These are phyloP conservation scores for Capsicum rhomboideum DNA, from an alignment of 257 asterid genomes.

Conservation along the genomic window DNA sequence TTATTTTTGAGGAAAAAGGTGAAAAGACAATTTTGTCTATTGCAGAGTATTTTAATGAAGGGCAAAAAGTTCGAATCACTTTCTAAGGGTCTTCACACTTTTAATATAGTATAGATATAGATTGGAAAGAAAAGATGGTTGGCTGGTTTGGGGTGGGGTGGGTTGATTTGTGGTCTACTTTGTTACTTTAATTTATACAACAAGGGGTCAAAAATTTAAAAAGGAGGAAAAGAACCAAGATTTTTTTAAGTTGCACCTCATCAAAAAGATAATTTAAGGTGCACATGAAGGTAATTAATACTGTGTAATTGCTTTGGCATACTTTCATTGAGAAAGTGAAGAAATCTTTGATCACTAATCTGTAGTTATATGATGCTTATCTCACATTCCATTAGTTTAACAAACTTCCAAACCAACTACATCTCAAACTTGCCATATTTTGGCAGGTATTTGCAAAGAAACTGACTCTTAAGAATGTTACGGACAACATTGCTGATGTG, in stretches of 20 bases:
- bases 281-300: background rate
- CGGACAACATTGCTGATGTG: slow-evolving; percentile 80
- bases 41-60: no score
- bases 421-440: background rate
- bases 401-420: background rate
- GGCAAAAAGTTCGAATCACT: no score
- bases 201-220: background rate
- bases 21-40: no score
- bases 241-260: background rate
- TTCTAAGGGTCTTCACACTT: no score
- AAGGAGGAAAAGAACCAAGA: background rate
- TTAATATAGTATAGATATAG: no score
- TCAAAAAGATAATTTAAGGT: background rate
- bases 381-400: background rate
- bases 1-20: no score
- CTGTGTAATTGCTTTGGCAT: background rate
- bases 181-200: background rate
- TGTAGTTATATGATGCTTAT: background rate
- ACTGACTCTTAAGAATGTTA: slow-evolving; percentile 73
- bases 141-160: background rate
- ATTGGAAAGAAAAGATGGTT: background rate
- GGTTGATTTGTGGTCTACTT: background rate
- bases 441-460: slow-evolving; percentile 87
- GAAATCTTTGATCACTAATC: background rate
- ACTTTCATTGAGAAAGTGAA: background rate